phyloP scores from a whole-genome alignment of 345 rosid species.

The Syzygium jambos region DNA sequence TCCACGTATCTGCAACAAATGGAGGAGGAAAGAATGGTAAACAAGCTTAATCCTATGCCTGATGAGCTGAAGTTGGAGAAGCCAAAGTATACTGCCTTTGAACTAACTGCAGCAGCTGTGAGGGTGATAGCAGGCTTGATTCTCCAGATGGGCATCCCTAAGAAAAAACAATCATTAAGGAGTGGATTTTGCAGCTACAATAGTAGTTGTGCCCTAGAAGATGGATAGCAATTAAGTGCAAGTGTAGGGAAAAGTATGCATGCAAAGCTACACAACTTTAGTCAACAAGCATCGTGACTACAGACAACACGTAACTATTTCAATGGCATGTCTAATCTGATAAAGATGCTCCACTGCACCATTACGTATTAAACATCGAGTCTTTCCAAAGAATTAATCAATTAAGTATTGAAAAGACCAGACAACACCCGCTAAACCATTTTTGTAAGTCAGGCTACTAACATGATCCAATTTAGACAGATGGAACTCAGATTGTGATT shows the following conservation, averaged over 20 bases:
- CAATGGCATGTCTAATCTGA: neutral
- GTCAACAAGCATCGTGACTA: neutral
- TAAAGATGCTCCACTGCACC: neutral
- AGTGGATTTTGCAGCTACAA: neutral
- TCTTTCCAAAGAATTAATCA: neutral
- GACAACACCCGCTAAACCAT: neutral
- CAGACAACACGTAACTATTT: neutral
- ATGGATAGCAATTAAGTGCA: neutral
- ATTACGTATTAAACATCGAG: neutral
- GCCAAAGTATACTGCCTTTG: constrained; percentile 21
- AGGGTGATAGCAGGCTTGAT: constrained; percentile 5
- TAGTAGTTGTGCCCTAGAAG: neutral
- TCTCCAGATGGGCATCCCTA: constrained; percentile 10
- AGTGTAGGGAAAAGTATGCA: neutral
- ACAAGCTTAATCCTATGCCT: neutral
- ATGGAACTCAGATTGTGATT: neutral
- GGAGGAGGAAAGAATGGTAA: neutral
- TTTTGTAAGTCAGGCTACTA: neutral
- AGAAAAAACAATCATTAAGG: neutral
- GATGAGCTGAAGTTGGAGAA: neutral
- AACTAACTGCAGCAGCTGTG: constrained; percentile 20
- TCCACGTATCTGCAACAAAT: constrained; percentile 21
- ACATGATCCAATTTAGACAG: neutral
- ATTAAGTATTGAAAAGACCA: neutral
- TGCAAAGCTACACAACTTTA: neutral